Base-by-base conservation (phyloP, 2,329 filamentous ascomycete genomes). In the Neofusicoccum kwambonambiense region DNA sequence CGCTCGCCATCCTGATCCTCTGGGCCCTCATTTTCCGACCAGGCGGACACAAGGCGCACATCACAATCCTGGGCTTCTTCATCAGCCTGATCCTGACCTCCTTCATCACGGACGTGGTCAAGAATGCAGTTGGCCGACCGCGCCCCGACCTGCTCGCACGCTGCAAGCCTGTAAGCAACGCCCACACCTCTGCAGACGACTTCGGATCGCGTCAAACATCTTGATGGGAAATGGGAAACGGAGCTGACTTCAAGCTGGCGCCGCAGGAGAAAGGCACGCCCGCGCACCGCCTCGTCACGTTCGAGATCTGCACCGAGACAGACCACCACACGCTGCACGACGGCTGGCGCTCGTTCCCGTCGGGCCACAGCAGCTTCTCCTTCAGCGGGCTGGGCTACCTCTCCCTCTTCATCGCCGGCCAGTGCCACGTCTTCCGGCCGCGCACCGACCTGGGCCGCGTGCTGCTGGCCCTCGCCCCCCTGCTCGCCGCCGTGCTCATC, bases 121-220 rank as follows among this genome's bases (percentile, higher is more conserved):
- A 99, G 79, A 97, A 96, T 74, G 86, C 90, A 9, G 90, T 94
- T 31, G 92, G 92, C 8, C 82, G 92, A 11, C 92, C 93, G 35
- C 87, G 94, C 6, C 94, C 94, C 3, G 94, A 98, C 77, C 81
- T 97, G 41, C 86, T 98, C 47, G 88, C 90, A n/a, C 88, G 95
- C 42, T 99, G 95, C 79, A 89, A 90, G 68, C 93, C 95, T 0
- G 79, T 76, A 64, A 75, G 45, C 74, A 73, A 22, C 27, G 6
- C 41, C 42, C n/a, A 11, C 41, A 13, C 31, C 41, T 31, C 27
- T 31, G 27, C 27, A 31, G 27, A 31, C 27, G 27, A 31, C 27
- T 31, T 31, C 1, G 27, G 27, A 31, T 31, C 27, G 27, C 27
- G 27, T 31, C 27, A 31, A 2, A 0, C 27, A 31, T 31, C 27